Evolutionary conservation across 2,329 filamentous ascomycete genomes (phyloP).

Genomic region (Nemania diffusa): DNA sequence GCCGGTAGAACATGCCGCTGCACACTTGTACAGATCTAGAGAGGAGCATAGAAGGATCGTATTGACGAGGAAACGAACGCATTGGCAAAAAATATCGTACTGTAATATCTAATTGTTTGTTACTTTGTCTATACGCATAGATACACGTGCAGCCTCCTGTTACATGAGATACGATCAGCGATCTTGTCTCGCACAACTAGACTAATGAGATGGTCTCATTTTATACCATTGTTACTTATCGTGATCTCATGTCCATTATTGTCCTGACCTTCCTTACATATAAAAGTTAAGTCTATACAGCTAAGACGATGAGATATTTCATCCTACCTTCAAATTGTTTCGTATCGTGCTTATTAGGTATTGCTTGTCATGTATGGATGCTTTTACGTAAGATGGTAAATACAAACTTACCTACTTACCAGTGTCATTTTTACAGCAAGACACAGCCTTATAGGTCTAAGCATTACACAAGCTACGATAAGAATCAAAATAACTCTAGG

Average conservation of each 20-base stretch:
- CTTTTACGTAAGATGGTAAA: background rate
- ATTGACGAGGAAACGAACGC: conserved; percentile 12
- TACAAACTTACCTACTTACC: background rate
- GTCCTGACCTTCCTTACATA: background rate
- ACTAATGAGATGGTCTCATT: background rate
- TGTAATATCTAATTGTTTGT: conserved; percentile 24
- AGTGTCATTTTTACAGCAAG: background rate
- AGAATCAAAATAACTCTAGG: background rate
- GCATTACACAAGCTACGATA: background rate
- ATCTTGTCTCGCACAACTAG: background rate
- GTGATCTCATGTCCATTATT: no score
- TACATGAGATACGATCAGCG: background rate
- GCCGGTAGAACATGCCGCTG: background rate
- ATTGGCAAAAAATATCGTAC: conserved; percentile 13
- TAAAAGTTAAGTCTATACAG: background rate
- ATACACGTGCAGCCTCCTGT: background rate
- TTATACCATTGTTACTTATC: no score
- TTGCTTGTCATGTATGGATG: background rate
- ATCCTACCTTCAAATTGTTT: no score
- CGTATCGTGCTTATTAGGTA: background rate
- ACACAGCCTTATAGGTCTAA: background rate
- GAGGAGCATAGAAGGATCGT: conserved; percentile 10
- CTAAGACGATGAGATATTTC: background rate
- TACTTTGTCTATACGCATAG: background rate
- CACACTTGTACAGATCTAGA: conserved; percentile 9